Evolutionary conservation across 352 stramenopile genomes (phyloP), one percentile per base, ranked within the genome.

Genomic region (Phytopythium montanum): DNA sequence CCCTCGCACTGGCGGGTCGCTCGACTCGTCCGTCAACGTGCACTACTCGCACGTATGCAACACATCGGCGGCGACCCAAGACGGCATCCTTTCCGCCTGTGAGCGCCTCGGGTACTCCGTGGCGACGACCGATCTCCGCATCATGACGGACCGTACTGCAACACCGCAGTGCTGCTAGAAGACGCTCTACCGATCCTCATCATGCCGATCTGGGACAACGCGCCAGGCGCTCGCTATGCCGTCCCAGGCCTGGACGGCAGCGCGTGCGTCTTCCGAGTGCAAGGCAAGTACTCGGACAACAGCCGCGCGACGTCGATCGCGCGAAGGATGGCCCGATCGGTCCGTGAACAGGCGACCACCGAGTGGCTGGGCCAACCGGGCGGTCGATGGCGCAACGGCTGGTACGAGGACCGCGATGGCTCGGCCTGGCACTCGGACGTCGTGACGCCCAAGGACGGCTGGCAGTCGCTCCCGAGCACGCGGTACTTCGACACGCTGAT

Each of bases 391-490:
- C 59, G 63, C 21, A 63, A 70, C 26, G 62, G 66, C 2, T 73
- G 66, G 66, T 73, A 73, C 31, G 59, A 73, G 64, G 59, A 70
- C 18, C 21, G 28, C 56, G 73, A 48, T 81, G 14, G 0, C n/a
- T 68, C 14, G 62, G 62, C 2, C 45, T 73, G 62, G 62, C 68
- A 73, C 18, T 66, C 55, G 1, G 41, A 42, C 14, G 64, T 10
- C 0, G 53, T n/a, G 1, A 57, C 29, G 54, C 66, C 75, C 62
- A 81, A 3, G 2, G 53, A 18, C 52, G 54, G 5, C 28, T 39
- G 1, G 48, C 50, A 51, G 53, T 46, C 19, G 36, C 54, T 29
- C 54, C 58, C 16, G 59, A 69, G 19, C 56, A 42, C 33, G 58
- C 68, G 54, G 56, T 57, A 38, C 41, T 59, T 36, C 38, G 45